These are phyloP conservation scores for Xylaria sp. DNA, from an alignment of 2,329 filamentous ascomycete species.

Conservation along the genomic window DNA sequence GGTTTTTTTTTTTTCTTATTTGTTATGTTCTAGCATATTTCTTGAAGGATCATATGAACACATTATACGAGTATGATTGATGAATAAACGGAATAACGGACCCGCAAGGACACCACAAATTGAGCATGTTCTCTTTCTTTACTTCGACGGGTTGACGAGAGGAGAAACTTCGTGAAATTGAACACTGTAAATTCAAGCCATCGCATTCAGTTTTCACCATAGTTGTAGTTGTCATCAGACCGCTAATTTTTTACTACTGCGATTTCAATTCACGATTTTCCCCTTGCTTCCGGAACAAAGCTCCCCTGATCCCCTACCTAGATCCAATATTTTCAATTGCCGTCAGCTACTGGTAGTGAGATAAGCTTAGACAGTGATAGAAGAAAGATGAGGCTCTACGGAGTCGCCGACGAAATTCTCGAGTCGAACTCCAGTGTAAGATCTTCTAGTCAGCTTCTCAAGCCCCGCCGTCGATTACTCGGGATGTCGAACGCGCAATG, in stretches of 20 bases:
- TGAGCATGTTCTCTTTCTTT: conserved; percentile 13
- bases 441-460: conserved; percentile 10
- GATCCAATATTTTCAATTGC: background rate
- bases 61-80: conserved; percentile 27
- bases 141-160: background rate
- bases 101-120: conserved; percentile 1
- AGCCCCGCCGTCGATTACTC: background rate
- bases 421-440: conserved; percentile 7
- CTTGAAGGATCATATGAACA: conserved; percentile 18
- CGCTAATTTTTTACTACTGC: background rate
- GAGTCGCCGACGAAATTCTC: conserved; percentile 9
- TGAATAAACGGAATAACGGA: conserved; percentile 1
- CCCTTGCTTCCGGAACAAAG: background rate
- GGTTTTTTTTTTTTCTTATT: conserved; percentile 8
- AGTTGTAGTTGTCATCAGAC: background rate
- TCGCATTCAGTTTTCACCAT: conserved; percentile 22
- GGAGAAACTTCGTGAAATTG: conserved; percentile 21
- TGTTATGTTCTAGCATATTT: conserved; percentile 15
- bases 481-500: no score
- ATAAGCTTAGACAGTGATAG: conserved; percentile 13
- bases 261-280: background rate
- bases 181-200: conserved; percentile 8
- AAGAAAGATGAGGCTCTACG: conserved; percentile 11
- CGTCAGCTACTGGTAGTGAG: conserved; percentile 1
- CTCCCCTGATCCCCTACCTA: background rate